Base-by-base conservation (phyloP, 345 rosid genomes). In the Geranium rotundifolium region DNA sequence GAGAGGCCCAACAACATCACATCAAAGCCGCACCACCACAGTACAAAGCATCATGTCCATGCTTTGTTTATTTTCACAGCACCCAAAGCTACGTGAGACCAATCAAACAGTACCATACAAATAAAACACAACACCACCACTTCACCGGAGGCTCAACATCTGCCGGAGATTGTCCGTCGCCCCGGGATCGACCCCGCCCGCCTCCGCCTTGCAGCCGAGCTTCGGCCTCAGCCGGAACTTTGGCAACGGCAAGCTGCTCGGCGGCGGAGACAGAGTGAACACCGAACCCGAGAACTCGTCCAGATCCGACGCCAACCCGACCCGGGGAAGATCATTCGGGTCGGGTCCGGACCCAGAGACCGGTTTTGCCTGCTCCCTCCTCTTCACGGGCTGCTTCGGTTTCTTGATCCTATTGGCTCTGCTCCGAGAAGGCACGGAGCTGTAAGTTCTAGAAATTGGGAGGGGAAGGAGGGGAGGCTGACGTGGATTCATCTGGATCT, bases 401-500 rank as follows among this genome's bases (percentile, higher is more conserved):
- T 46, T 46, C 52, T 46, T 46, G 16, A 14, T 14, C 10, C 52
- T 9, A 14, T 3, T 46, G 15, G 27, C 27, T 23, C 15, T 9
- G 52, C 14, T 46, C 52, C 52, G 52, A 14, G 14, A 10, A 46
- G 52, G 52, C 52, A 10, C 75, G 30, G 85, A 72, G 64, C 54
- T 78, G 27, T 77, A 69, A 13, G 63, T 79, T 16, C 29, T 60
- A 19, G 72, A 27, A 20, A 69, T 58, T 15, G 90, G 90, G 18
- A 81, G 83, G 65, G 90, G 95, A 65, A 84, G 88, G 56, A 85
- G 89, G 60, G 85, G 91, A 15, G 91, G 95, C 19, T 72, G 84
- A 3, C 63, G 66, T 0, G 16, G 70, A 52, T 52, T 23, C 27
- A 23, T 23, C 27, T 23, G 41, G 7, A 34, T 34, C 41, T 34